Base-by-base conservation (phyloP, 2,329 filamentous ascomycete genomes). In the Fusarium falciforme region DNA sequence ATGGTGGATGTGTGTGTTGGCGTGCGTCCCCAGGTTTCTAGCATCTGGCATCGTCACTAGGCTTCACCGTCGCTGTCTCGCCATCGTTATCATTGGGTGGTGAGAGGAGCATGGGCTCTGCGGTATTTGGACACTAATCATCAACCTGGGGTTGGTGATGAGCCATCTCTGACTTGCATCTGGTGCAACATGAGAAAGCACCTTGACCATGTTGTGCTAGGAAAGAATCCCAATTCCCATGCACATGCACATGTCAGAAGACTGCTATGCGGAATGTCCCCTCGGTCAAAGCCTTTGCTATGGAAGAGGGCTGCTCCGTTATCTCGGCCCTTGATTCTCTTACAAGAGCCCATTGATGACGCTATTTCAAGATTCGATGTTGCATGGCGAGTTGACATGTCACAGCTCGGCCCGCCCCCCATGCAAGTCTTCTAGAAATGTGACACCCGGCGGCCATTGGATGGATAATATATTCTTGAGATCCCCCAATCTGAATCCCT, bases 61-160 rank as follows among this genome's bases (percentile, higher is more conserved):
- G 22, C 42, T 47, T 52, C 16, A 16, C 33, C n/a, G 29, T 25
- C 6, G 31, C 17, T 61, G 33, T 52, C 60, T 62, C 47, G 35
- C 33, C 44, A 40, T 63, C 14, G 17, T 38, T 55, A 38, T 52
- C 33, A 38, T 33, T 62, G 20, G 40, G 31, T 62, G 60, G 44
- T 20, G 42, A 49, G 60, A 52, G 42, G 22, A 38, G n/a, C 29
- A 25, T 61, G 55, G 33, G 35, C 33, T 27, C 52, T 58, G 54
- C 33, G 54, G 29, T 58, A 58, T 58, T 58, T 36, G 55, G 35
- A 38, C 55, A 47, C 29, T 40, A n/a, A 62, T 40, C 47, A 25
- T 31, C 47, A 52, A 52, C 47, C 47, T 52, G 47, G 47, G 47
- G 29, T 61, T 61, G 59, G 42, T 49, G 59, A 61, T 29, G 42